A percentile compares a stretch with the other conserved stretches of the same genome.
Conservation (phyloP, 306 rosid genomes). For the Vigna unguiculata region DNA sequence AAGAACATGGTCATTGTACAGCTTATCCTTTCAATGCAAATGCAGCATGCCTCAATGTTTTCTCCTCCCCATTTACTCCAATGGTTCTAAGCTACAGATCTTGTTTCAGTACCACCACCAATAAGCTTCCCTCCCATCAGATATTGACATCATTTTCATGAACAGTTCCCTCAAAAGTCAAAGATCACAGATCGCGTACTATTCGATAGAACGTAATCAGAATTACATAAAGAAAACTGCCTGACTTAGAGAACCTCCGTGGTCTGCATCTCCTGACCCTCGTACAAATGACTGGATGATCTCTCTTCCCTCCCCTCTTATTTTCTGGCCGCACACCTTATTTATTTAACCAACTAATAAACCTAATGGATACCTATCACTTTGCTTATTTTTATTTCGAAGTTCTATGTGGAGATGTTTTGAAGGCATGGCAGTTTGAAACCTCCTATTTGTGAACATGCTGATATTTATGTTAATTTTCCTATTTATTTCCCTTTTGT, state of each 20-base stretch:
- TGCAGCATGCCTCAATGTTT: neutral
- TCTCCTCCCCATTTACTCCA: neutral
- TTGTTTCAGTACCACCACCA: neutral
- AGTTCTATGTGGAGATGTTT: constrained; percentile 7
- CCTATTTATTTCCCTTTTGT: constrained; percentile 24
- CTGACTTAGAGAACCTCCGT: neutral
- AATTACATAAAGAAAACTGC: neutral
- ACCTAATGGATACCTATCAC: neutral
- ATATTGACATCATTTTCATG: neutral
- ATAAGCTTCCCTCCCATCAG: neutral
- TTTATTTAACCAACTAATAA: neutral
- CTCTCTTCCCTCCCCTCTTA: constrained; percentile 13
- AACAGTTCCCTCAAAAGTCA: neutral
- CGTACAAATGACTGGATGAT: neutral
- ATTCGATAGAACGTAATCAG: neutral
- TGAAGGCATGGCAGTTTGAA: constrained; percentile 18
- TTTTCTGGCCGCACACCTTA: neutral
- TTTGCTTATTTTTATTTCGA: constrained; percentile 6
- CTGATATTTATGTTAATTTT: constrained; percentile 28
- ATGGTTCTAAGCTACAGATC: neutral
- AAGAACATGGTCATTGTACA: neutral
- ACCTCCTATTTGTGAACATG: constrained; percentile 11
- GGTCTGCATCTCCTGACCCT: neutral
- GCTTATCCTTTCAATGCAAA: neutral
- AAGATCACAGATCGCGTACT: neutral